Base-by-base conservation (phyloP, 2,329 filamentous ascomycete genomes). In the Albophoma yamanashiensis region DNA sequence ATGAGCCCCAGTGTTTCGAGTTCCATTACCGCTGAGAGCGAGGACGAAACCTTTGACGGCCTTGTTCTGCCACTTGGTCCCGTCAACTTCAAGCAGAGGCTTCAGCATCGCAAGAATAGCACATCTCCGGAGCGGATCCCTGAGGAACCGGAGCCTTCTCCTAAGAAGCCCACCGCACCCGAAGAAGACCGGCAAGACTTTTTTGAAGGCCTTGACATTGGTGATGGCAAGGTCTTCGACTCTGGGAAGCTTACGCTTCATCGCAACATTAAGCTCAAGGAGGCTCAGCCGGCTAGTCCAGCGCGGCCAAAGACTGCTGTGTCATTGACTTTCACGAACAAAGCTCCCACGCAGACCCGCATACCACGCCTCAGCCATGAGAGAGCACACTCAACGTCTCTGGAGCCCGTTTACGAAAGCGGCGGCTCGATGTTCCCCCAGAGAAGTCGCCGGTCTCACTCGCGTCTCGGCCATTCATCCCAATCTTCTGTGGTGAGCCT, bases 401-500 rank as follows among this genome's bases (percentile, higher is more conserved):
- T 97, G n/a, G 93, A 96, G 70, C 92, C 93, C 27, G 92, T 97
- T 7, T 95, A 91, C 45, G 93, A 97, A 75, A 92, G 87, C 64
- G 92, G 92, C 57, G 91, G 87, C 4, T 85, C 89, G 25, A 82
- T 89, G 56, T 76, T 79, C 58, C 77, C 80, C 50, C 83, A 81
- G 62, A 76, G 77, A 20, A 79, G 79, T 64, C 82, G 85, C 60
- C 80, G 86, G 64, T 84, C 88, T 50, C 83, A 85, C 63, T 90
- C 88, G 3, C 82, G 88, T 60, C 70, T 90, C 36, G 84, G 84
- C 15, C 88, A 92, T 70, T 84, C 85, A 14, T 75, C 85, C 20
- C 86, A 91, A 66, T 86, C 87, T 15, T 91, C 89, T 22, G 74
- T 87, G 20, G 81, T 85, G 64, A 84, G 85, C 74, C 76, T 88